Evolutionary conservation across 805 yeast species (phyloP).

Genomic region (Yarrowia sp.): DNA sequence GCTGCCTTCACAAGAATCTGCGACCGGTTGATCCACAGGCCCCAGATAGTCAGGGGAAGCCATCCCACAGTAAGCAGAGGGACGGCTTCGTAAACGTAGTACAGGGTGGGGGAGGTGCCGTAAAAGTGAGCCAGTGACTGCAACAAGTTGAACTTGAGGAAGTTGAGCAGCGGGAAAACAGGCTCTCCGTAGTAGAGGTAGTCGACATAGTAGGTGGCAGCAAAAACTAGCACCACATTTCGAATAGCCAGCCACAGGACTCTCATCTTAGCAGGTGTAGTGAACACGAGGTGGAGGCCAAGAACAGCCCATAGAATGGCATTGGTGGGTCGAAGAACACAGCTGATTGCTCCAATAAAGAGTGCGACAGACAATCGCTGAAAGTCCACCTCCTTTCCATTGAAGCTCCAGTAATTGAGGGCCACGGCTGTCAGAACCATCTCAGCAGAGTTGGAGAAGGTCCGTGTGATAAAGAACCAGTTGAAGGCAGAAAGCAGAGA

Average conservation of each 20-base stretch:
- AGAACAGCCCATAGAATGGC: constrained; percentile 68
- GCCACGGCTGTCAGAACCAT: constrained; percentile 65
- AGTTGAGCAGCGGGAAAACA: constrained; percentile 63
- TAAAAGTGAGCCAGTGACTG: constrained; percentile 74
- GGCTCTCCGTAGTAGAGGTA: constrained; percentile 50
- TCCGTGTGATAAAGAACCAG: constrained; percentile 74
- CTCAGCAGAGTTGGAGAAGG: constrained; percentile 84
- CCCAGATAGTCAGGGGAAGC: constrained; percentile 58
- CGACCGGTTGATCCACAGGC: constrained; percentile 36
- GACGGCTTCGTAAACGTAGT: constrained; percentile 75
- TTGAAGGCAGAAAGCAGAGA: constrained; percentile 71
- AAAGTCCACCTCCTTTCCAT: constrained; percentile 29
- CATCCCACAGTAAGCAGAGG: constrained; percentile 70
- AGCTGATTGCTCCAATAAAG: constrained; percentile 54
- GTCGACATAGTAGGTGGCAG: constrained; percentile 49
- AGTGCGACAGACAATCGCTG: constrained; percentile 41
- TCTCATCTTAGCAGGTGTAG: constrained; percentile 26
- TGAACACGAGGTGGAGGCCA: constrained; percentile 42
- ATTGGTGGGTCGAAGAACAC: constrained; percentile 82
- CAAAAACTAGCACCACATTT: constrained; percentile 36
- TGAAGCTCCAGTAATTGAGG: constrained; percentile 70
- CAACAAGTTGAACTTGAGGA: constrained; percentile 72
- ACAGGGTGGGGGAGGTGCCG: constrained; percentile 81
- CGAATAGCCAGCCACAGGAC: constrained; percentile 32
- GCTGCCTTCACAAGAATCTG: constrained; percentile 36